Evolutionary conservation across 208 protist genomes (phyloP), one percentile per base, ranked within the genome.

Genomic region (Acanthamoeba sp.): DNA sequence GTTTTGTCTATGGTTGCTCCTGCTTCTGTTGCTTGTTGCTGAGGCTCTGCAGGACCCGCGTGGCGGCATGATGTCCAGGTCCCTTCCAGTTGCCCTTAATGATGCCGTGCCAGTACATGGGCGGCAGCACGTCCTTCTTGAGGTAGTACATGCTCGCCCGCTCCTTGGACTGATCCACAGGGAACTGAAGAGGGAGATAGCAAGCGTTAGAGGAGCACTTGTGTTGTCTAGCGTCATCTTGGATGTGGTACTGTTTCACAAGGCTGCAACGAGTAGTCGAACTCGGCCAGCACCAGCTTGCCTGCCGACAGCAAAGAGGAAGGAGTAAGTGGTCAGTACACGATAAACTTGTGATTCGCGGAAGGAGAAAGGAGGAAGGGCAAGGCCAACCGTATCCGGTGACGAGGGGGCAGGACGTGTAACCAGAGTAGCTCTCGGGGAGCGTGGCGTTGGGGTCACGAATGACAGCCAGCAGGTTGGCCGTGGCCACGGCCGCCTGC

Each of bases 361-460:
- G 59, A 6, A 66, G 59, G 59, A 66, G 59, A 18, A 29, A 66
- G 59, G 24, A 7, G 59, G 59, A 10, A 27, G 76, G 14, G 40
- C 9, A 91, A 20, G 38, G 22, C 10, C 42, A n/a, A 36, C 57
- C 90, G 34, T 94, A 78, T 9, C 90, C 50, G 12, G 93, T 96
- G 9, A 95, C 93, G 55, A 97, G 93, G 24, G 96, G 96, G 82
- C 96, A 97, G n/a, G 91, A 90, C 1, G 96, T 96, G 82, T 96
- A 97, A 40, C 96, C 96, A 42, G 96, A 92, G 55, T 97, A 97
- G 27, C 73, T 92, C 38, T 76, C 71, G 2, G 66, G 64, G 1
- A 95, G 45, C 5, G 38, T 9, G 0, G 45, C 45, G 3, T 36
- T 12, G 29, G 64, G 45, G 48, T 91, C 40, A 29, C 80, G 55